Evolutionary conservation across 2,329 filamentous ascomycete genomes (phyloP), one percentile per base, ranked within the genome.

Genomic region (Rosellinia necatrix): DNA sequence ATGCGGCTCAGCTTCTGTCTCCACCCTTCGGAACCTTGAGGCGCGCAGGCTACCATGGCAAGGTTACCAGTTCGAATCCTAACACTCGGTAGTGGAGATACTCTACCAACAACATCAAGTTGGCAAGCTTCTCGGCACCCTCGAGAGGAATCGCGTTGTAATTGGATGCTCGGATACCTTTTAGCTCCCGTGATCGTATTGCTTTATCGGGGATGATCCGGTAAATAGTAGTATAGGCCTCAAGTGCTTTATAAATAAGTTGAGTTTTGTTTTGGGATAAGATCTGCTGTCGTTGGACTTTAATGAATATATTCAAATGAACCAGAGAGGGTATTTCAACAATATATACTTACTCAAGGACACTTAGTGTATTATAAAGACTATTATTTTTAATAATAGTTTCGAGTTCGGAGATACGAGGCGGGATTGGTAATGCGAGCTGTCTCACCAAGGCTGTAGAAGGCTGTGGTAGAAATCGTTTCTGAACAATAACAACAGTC

Each of bases 361-460:
- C 96, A 68, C 91, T 92, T 10, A 97, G 78, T 0, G 93, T 97
- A 75, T 97, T 97, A 78, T 97, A 97, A 21, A 97, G 81, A 66
- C 89, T 93, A 77, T 96, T 93, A 77, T 96, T 96, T 80, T 96
- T 96, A 35, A 90, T 88, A 63, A 93, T 88, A 0, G 84, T 91
- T 60, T 91, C 87, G 70, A 93, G 97, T 62, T 90, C 85, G 43
- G 97, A 77, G 38, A 97, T 83, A n/a, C 90, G 83, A 2, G 93
- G 92, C 0, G 88, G 86, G 37, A 94, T 83, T 1, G 89, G 85
- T n/a, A 96, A 78, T 17, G 84, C 85, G 9, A 97, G 82, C 58
- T 87, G 80, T 56, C 92, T 82, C 68, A 97, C 76, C 41, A 96
- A 77, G 4, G 81, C 76, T 2, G 89, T 77, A 6, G 86, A 78